A percentile compares a stretch with the other conserved stretches of the same genome.
These are phyloP conservation scores for Apiotrichum brassicae DNA, from an alignment of 1,284 basidiomycete genomes.

Conservation along the genomic window DNA sequence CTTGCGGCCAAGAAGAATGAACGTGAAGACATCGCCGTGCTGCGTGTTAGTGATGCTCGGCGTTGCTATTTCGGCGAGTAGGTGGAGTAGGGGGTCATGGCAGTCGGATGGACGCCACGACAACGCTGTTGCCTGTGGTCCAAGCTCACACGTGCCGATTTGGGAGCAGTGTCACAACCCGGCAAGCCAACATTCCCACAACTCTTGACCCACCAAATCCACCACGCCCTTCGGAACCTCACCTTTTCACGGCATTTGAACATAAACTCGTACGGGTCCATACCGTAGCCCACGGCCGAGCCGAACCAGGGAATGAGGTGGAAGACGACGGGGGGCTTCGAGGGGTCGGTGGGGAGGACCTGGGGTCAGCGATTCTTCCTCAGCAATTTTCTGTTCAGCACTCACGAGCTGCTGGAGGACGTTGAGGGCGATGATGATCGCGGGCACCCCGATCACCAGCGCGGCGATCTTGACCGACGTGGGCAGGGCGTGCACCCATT, in stretches of 20 bases:
- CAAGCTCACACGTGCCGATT: no score
- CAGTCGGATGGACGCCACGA: no score
- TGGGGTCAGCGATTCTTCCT: slow-evolving; percentile 25
- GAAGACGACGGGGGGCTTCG: slow-evolving; percentile 68
- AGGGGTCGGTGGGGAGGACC: slow-evolving; percentile 56
- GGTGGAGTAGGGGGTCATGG: no score
- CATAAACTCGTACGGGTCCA: slow-evolving; percentile 73
- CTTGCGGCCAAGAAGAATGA: slow-evolving; percentile 77
- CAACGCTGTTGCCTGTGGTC: no score
- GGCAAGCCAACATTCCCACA: no score
- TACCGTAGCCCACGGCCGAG: slow-evolving; percentile 67
- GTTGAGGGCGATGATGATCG: slow-evolving; percentile 53
- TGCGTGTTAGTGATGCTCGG: no score
- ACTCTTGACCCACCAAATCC: no score
- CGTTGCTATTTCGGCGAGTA: no score
- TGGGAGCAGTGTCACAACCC: no score
- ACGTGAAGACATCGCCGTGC: slow-evolving; percentile 82
- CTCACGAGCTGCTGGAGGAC: slow-evolving; percentile 58
- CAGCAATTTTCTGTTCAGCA: slow-evolving; percentile 5
- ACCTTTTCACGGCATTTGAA: slow-evolving; percentile 76
- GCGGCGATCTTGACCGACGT: slow-evolving; percentile 11
- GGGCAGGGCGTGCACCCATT: slow-evolving; percentile 12
- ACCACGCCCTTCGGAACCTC: no score
- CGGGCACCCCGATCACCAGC: slow-evolving; percentile 42
- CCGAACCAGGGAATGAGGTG: slow-evolving; percentile 71